These are phyloP conservation scores for Yamagishiella unicocca DNA, from an alignment of 139 green algal genomes.

Conservation along the genomic window DNA sequence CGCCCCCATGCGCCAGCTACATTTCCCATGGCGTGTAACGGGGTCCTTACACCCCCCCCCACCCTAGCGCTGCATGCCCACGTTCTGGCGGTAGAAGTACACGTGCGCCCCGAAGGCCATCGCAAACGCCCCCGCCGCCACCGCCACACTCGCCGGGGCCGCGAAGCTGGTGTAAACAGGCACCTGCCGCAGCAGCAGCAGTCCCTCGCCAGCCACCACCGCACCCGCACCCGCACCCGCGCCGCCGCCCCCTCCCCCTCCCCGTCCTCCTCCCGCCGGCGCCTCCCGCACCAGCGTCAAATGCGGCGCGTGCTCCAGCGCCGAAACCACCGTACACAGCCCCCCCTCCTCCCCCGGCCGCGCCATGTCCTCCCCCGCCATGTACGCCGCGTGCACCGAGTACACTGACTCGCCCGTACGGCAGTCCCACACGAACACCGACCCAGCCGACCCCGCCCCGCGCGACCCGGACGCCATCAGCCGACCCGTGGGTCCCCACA, in stretches of 20 bases:
- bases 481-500: background rate
- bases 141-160: slow-evolving; percentile 8
- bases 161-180: slow-evolving; percentile 24
- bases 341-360: background rate
- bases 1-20: too few relatives aligned
- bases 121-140: background rate
- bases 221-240: background rate
- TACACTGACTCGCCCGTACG: background rate
- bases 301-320: slow-evolving; percentile 45
- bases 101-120: slow-evolving; percentile 37
- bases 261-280: background rate
- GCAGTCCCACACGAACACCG: slow-evolving; percentile 22
- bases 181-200: slow-evolving; percentile 39
- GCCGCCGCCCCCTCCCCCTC: background rate
- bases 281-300: slow-evolving; percentile 38
- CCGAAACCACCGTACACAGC: slow-evolving; percentile 36
- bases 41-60: background rate
- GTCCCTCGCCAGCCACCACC: background rate
- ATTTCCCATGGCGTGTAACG: too few relatives aligned
- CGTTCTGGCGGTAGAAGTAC: slow-evolving; percentile 17
- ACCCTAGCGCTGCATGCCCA: background rate
- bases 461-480: slow-evolving; percentile 31
- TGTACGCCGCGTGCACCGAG: slow-evolving; percentile 34
- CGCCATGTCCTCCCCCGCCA: background rate
- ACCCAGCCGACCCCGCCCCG: background rate